Evolutionary conservation across 495 filamentous ascomycete genomes (phyloP), one percentile per base, ranked within the genome.

Genomic region (Acidiella bohemica): DNA sequence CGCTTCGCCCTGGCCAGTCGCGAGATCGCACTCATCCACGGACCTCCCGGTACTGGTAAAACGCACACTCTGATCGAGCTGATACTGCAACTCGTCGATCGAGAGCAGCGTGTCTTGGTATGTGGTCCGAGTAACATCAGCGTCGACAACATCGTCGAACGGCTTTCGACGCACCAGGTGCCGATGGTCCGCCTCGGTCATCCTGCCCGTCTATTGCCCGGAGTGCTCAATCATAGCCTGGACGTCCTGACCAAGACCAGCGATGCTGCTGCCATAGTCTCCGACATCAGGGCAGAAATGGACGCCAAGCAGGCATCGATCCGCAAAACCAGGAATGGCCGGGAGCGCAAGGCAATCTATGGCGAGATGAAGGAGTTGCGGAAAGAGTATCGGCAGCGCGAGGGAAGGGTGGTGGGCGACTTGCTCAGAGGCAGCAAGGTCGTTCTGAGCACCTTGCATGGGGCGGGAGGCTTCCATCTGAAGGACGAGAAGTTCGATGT

Each of bases 71-170:
- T 99, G 18, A 90, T 99, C 36, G 90, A 99, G 55, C 66, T 96
- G 14, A 92, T 96, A 41, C 67, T 88, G 21, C 90, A 99, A 50
- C 61, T 96, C 47, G 63, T 90, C 21, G 75, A 67, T 37, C 71
- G 70, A 4, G 74, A 78, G 11, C 69, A 73, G 29, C 73, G 85
- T 1, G 62, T 96, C 12, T 71, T 99, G 2, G 87, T 99, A 14
- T 99, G 90, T 55, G 90, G 90, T 0, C 90, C 90, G 0, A 92
- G 83, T 8, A 99, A 99, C 55, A 84, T 99, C 36, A 87, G 83
- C 0, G 90, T 96, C 1, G 90, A 99, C 65, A 99, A 99, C 53
- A 95, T 99, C 43, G 86, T 94, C n/a, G 88, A 96, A 60, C 74
- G 92, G 8, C 71, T 96, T 0, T 70, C 85, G 0, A 76, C 81